Conservation (phyloP, 805 yeast genomes). For the Lachancea quebecensis region DNA sequence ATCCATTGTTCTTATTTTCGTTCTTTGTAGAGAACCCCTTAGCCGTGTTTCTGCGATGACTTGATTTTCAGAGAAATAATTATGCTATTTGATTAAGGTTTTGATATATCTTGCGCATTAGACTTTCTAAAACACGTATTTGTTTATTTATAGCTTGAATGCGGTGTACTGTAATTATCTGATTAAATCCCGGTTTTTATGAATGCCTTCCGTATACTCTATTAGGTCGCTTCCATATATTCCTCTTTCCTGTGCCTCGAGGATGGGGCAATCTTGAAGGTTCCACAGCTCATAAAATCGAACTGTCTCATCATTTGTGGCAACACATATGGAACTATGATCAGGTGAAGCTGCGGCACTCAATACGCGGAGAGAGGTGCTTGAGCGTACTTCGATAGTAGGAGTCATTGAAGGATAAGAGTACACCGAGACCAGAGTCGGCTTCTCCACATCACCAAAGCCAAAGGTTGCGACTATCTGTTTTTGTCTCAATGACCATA, state of each 20-base stretch:
- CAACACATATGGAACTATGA: constrained; percentile 55
- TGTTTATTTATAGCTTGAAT: neutral
- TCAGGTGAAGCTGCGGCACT: constrained; percentile 66
- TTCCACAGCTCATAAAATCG: constrained; percentile 72
- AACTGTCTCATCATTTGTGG: constrained; percentile 72
- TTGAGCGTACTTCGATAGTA: constrained; percentile 42
- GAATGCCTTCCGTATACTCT: constrained; percentile 42
- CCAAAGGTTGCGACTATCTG: constrained; percentile 81
- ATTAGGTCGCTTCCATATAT: constrained; percentile 50
- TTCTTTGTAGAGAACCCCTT: neutral
- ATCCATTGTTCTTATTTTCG: neutral
- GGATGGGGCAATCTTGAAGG: constrained; percentile 29
- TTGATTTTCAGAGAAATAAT: too few species aligned
- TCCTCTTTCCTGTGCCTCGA: constrained; percentile 38
- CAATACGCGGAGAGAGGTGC: constrained; percentile 50
- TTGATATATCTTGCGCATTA: too few species aligned
- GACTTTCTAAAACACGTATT: neutral
- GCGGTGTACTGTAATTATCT: too few species aligned
- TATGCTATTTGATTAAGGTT: too few species aligned
- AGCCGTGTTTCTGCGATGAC: too few species aligned
- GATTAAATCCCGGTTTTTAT: constrained; percentile 1
- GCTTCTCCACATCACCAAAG: constrained; percentile 49
- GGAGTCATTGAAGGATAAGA: constrained; percentile 58
- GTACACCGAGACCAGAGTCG: constrained; percentile 51
- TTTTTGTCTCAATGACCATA: constrained; percentile 61